Base-by-base conservation (phyloP, 176 grass and related monocot species). In the Raddia distichophylla region DNA sequence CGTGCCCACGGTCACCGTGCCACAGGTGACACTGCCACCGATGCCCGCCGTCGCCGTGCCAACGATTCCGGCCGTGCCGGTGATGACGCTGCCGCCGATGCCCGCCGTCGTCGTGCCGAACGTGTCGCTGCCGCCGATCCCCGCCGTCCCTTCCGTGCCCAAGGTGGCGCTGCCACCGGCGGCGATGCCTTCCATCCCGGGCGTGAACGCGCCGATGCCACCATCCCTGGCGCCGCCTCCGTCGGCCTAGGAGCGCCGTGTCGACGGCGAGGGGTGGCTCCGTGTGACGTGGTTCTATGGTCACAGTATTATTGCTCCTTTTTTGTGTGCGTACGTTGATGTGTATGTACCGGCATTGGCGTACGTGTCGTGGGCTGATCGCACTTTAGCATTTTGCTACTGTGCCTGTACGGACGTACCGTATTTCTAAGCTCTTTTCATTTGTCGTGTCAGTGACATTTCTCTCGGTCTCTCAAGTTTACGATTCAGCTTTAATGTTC, bases 161-260 rank as follows among this genome's bases (percentile, higher is more conserved):
- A 34, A 33, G 67, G 15, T 66, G 2, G 3, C 64, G 1, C 35
- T 80, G 49, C 84, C 76, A 16, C 76, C 62, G 3, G 54, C 67
- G 3, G 75, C 67, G 46, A 64, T 85, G 69, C 75, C 77, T 3
- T 64, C 65, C 46, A 60, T 69, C 67, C 82, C 87, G 0, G 18
- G 12, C 33, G 80, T 72, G 6, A 83, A 67, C 58, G 27, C 60
- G 22, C 78, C 83, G 3, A 46, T 74, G 76, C 66, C 83, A 3
- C 66, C 83, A 3, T 74, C 82, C 78, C 42, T 67, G 27, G 73
- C 79, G 0, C 74, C 83, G 14, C 67, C 83, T 6, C 79, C 83
- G 2, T 77, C 88, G 16, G 44, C 60, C 3, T 81, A 85, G 57
- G 7, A 13, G 22, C 14, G 12, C 67, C 22, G 6, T 8, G 6